These are phyloP conservation scores for Firmiana major DNA, from an alignment of 345 rosid genomes.

Conservation along the genomic window DNA sequence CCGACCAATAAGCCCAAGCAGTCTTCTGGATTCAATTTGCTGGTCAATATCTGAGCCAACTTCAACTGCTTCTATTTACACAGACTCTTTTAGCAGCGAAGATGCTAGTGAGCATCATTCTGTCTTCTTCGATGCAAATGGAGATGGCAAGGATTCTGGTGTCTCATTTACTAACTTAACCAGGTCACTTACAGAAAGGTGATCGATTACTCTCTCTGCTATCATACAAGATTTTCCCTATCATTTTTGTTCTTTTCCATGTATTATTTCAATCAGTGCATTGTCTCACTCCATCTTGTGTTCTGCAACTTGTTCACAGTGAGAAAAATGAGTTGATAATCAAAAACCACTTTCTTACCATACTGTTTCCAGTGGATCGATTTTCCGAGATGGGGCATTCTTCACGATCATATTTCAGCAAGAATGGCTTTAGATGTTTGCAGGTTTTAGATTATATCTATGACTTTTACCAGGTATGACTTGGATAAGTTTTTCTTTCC, in stretches of 20 bases:
- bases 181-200: constrained; percentile 82
- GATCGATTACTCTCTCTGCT: constrained; percentile 12
- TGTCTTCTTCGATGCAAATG: constrained; percentile 50
- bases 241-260: neutral
- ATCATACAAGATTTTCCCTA: neutral
- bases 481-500: neutral
- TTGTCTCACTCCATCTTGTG: constrained; percentile 18
- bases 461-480: constrained; percentile 79
- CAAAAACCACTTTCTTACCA: constrained; percentile 69
- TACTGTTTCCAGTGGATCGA: constrained; percentile 77
- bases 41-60: constrained; percentile 91
- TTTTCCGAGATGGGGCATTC: constrained; percentile 94
- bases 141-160: constrained; percentile 54
- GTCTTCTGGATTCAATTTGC: constrained; percentile 84
- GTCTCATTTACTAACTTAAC: constrained; percentile 75
- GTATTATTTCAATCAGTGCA: neutral
- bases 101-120: constrained; percentile 48
- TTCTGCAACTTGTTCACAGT: constrained; percentile 40
- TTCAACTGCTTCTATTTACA: constrained; percentile 68
- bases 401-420: constrained; percentile 76
- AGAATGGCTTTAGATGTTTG: constrained; percentile 70
- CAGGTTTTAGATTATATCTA: constrained; percentile 68
- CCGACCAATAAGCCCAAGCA: constrained; percentile 76
- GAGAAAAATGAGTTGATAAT: constrained; percentile 72
- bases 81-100: constrained; percentile 55